These are phyloP conservation scores for Lactifluus volemus DNA, from an alignment of 768 basidiomycete species.

Conservation along the genomic window DNA sequence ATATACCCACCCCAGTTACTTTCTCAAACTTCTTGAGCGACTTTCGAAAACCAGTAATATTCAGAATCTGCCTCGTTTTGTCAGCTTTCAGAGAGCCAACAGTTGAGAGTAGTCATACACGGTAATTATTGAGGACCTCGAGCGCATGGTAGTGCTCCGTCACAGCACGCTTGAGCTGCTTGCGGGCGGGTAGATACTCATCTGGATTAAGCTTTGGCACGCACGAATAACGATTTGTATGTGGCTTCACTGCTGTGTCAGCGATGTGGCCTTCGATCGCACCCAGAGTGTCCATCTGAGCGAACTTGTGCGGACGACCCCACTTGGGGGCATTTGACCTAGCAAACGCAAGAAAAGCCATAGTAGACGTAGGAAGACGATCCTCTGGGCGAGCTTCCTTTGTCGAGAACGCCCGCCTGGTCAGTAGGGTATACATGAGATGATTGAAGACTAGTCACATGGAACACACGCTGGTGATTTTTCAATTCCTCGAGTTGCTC, in stretches of 20 bases:
- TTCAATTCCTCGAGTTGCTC: constrained; percentile 15
- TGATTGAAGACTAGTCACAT: neutral
- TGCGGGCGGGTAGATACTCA: constrained; percentile 78
- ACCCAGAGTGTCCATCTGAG: neutral
- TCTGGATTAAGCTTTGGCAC: constrained; percentile 45
- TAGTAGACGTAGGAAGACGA: neutral
- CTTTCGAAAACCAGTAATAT: constrained; percentile 85
- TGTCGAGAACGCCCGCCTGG: neutral
- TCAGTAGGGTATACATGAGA: neutral
- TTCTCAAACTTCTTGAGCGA: constrained; percentile 84
- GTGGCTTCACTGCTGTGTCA: constrained; percentile 1
- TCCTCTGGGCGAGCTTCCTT: constrained; percentile 7
- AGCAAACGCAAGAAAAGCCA: neutral
- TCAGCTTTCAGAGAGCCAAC: constrained; percentile 10
- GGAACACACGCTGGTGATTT: constrained; percentile 11
- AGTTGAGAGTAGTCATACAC: constrained; percentile 37
- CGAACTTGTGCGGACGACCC: neutral
- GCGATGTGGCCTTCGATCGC: constrained; percentile 1
- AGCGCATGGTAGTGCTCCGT: constrained; percentile 77
- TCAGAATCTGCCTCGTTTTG: constrained; percentile 51
- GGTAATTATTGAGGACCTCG: constrained; percentile 83
- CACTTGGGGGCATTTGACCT: neutral
- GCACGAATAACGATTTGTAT: neutral
- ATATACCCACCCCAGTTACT: constrained; percentile 54
- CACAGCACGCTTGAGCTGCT: constrained; percentile 74